Evolutionary conservation across 23 red algal genomes (phyloP), one percentile per base, ranked within the genome.

Genomic region (Cyanidioschyzon merolae): DNA sequence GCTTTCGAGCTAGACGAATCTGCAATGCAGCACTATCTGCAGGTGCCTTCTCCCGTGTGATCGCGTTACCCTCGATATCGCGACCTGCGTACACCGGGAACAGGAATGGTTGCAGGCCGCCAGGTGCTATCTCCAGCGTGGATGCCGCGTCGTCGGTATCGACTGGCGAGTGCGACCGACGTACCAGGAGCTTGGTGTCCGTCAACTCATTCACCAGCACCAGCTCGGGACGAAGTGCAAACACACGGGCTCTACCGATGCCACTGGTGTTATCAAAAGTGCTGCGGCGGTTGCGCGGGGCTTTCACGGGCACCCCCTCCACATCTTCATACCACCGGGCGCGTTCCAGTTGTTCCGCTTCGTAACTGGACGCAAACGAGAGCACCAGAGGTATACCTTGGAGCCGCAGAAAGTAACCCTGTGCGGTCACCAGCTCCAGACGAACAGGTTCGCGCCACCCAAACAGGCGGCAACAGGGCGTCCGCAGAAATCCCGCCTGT

Each of bases 361-460:
- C n/a, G 7, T 32, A 32, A 25, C n/a, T 32, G 16, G 63, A 17
- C 12, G 63, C 63, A 25, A 35, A 35, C 12, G 63, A 25, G n/a
- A 71, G 63, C 29, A 27, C 32, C 63, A 71, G 32, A 7, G 63
- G n/a, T 7, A 71, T 71, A 7, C 63, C 63, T 7, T 35, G 21
- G 12, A 71, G 63, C 63, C 63, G 63, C 63, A 71, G 30, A 71
- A 71, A 71, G 63, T 71, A 71, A 35, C 63, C 63, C 63, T 71
- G 63, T 12, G 21, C 32, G 2, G 63, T 32, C 16, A 71, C 63
- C 63, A 71, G 7, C 12, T 71, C 63, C 63, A 25, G 30, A 7
- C 63, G 63, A 12, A 71, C 63, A 3, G 63, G 63, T 35, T 71
- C 63, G 63, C 32, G n/a, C n/a, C 63, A 71, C 7, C 63, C 63